Evolutionary conservation across 352 stramenopile genomes (phyloP), one percentile per base, ranked within the genome.

Genomic region (Nothophytophthora sp.): DNA sequence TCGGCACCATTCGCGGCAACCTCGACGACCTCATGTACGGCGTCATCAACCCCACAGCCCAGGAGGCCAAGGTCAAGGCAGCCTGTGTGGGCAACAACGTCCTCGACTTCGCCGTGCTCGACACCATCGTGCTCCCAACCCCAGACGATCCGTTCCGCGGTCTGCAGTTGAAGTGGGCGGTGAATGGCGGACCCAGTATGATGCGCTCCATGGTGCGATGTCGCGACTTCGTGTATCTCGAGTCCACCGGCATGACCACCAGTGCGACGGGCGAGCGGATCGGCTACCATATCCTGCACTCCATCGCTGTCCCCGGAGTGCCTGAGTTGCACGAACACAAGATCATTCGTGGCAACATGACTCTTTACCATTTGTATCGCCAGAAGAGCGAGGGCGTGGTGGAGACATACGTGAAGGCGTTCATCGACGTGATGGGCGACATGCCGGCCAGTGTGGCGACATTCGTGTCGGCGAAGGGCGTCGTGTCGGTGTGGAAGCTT

Each of bases 181-280:
- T 83, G 53, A 83, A 83, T 30, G 65, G 65, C 5, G 68, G 68
- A 11, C 60, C 71, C 1, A 42, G 64, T 10, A 37, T 70, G 36
- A 75, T 82, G 55, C 65, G 66, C 22, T 48, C 56, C n/a, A 44
- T 83, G 51, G 59, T 80, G 42, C 63, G 67, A 9, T 70, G 68
- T 22, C 70, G 72, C 35, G 72, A 83, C 57, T 75, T 78, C 30
- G 72, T 83, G 15, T 79, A 68, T 27, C 57, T 83, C 36, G 68
- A 83, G 37, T 67, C 65, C 19, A 76, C 63, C 18, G 72, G 72
- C 1, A 63, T 83, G 53, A 69, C 62, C 4, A 54, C 33, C 15
- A 55, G 63, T 9, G 56, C 58, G 5, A 81, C 48, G 13, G 66
- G 66, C 13, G 70, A 85, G 16, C 55, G 50, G 38, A 55, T 85